Conservation (phyloP, 176 grass and related monocot species). For the Avena insularis region DNA sequence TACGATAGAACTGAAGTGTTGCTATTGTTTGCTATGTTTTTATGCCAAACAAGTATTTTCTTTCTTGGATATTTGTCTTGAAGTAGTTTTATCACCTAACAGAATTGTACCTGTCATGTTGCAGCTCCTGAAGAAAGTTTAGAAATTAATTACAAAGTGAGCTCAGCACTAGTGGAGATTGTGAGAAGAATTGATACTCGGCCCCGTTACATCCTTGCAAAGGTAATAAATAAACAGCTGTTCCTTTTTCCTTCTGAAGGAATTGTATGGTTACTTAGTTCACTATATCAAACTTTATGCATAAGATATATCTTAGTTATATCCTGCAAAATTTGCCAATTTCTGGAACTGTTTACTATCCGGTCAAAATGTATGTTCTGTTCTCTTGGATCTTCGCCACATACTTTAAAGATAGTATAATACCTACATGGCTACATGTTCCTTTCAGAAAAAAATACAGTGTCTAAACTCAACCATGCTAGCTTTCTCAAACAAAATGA, state of each 20-base stretch:
- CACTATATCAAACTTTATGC: slow-evolving; percentile 21
- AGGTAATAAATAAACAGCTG: slow-evolving; percentile 58
- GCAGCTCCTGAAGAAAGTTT: slow-evolving; percentile 96
- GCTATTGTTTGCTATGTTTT: slow-evolving; percentile 18
- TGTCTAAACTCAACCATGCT: slow-evolving; percentile 4
- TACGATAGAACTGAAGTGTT: slow-evolving; percentile 1
- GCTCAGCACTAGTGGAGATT: slow-evolving; percentile 88
- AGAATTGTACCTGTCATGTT: slow-evolving; percentile 5
- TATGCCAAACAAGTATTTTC: slow-evolving; percentile 13
- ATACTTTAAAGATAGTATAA: slow-evolving; percentile 14
- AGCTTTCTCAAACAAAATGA: slow-evolving; percentile 36
- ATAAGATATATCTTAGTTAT: slow-evolving; percentile 7
- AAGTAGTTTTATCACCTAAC: slow-evolving; percentile 34
- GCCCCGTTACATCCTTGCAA: slow-evolving; percentile 91
- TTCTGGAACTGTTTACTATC: slow-evolving; percentile 20
- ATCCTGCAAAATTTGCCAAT: background rate
- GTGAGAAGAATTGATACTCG: slow-evolving; percentile 66
- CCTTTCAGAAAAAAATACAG: slow-evolving; percentile 9
- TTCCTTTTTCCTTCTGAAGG: background rate
- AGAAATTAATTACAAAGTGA: slow-evolving; percentile 97
- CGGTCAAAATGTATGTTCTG: background rate
- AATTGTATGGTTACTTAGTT: slow-evolving; percentile 12
- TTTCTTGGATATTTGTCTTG: slow-evolving; percentile 26
- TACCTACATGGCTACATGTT: slow-evolving; percentile 28
- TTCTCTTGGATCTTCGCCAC: slow-evolving; percentile 8